These are phyloP conservation scores for Limonomyces culmigenus DNA, from an alignment of 1,284 basidiomycete species.

Conservation along the genomic window DNA sequence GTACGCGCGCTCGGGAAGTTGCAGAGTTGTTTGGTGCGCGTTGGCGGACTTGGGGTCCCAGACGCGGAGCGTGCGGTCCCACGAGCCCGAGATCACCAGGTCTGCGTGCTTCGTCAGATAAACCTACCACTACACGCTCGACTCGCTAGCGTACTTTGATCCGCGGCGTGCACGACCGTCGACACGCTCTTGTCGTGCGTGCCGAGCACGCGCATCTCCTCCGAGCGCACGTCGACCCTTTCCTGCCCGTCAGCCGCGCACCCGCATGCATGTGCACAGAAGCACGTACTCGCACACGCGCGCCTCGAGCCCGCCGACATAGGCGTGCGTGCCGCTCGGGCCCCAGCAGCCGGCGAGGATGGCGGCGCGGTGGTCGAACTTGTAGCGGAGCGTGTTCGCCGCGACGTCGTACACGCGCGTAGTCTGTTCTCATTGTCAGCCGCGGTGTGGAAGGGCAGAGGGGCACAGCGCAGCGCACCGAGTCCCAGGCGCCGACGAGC, in stretches of 20 bases:
- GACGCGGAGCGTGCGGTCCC: slow-evolving; percentile 79
- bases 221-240: slow-evolving; percentile 46
- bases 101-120: slow-evolving; percentile 34
- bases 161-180: slow-evolving; percentile 36
- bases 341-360: slow-evolving; percentile 49
- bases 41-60: slow-evolving; percentile 63
- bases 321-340: slow-evolving; percentile 46
- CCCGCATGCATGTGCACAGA: neutral
- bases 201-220: slow-evolving; percentile 46
- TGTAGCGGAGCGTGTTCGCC: slow-evolving; percentile 47
- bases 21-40: slow-evolving; percentile 42
- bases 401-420: slow-evolving; percentile 57
- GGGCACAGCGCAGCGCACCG: slow-evolving; percentile 36
- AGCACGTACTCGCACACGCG: slow-evolving; percentile 43
- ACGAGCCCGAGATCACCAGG: slow-evolving; percentile 68
- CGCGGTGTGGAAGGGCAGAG: neutral
- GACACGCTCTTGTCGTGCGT: slow-evolving; percentile 53
- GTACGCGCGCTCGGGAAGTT: slow-evolving; percentile 74
- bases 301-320: slow-evolving; percentile 62
- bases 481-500: slow-evolving; percentile 78
- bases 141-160: slow-evolving; percentile 26
- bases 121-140: too few relatives aligned
- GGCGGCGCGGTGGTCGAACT: slow-evolving; percentile 66
- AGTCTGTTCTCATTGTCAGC: slow-evolving; percentile 25
- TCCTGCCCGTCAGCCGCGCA: neutral